Evolutionary conservation across 1,284 basidiomycete species (phyloP).

Genomic region (Cryptococcus sp.): DNA sequence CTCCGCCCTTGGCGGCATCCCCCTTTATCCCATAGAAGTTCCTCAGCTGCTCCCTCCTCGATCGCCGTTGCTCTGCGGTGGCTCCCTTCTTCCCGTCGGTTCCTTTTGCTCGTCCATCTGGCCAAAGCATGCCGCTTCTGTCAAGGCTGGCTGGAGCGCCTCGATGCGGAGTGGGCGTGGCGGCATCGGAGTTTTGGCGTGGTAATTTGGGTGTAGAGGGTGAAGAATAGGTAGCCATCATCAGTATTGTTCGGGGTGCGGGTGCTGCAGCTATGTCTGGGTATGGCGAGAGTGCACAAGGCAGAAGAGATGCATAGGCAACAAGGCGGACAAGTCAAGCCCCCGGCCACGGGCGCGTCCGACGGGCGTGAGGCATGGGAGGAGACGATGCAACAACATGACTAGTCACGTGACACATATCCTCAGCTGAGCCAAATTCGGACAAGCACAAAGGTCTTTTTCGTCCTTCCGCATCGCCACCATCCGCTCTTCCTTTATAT

Average conservation of each 20-base stretch:
- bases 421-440: background rate
- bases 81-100: conserved; percentile 3
- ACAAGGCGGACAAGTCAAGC: no score
- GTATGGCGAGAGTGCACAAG: no score
- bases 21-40: conserved; percentile 42
- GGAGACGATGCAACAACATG: no score
- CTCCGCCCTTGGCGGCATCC: conserved; percentile 2
- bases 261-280: no score
- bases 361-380: no score
- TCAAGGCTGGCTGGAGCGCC: background rate
- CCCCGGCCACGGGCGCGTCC: no score
- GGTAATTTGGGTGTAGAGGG: background rate
- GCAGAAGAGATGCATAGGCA: no score
- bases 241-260: no score
- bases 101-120: background rate
- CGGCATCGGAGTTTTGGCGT: background rate
- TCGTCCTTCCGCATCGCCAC: background rate
- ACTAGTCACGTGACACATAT: conserved; percentile 1
- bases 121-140: background rate
- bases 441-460: background rate
- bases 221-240: no score
- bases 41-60: conserved; percentile 39
- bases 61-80: conserved; percentile 28
- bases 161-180: background rate
- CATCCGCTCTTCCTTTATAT: conserved; percentile 2